Evolutionary conservation across 2,329 filamentous ascomycete genomes (phyloP), one percentile per base, ranked within the genome.

Genomic region (Phialemoniopsis sp.): DNA sequence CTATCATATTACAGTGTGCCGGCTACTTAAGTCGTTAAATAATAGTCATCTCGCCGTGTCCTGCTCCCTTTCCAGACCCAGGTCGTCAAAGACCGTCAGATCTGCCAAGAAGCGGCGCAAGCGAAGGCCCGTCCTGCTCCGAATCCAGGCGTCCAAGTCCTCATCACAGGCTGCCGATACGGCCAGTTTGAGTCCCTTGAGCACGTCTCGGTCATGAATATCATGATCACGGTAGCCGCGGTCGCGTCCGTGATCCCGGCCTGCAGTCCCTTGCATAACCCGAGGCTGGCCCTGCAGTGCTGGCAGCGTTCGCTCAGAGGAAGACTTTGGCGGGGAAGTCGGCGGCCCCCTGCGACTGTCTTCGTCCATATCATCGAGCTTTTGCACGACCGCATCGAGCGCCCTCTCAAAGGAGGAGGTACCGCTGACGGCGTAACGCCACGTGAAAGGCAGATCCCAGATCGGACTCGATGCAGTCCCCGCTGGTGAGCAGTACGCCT

Each of bases 91-190:
- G 1, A 63, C 64, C 48, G 66, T 71, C 29, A 80, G 50, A 47
- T 78, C 74, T 4, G 72, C 73, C 13, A 81, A 53, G 44, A 80
- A 77, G 7, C 67, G 67, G 28, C 77, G 66, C 34, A 80, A 66
- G 13, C 71, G 60, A 17, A 76, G 50, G 0, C 77, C 77, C 1
- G 73, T 78, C 44, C 67, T 66, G 16, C 68, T 58, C 19, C 66
- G 60, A 39, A 81, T 70, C 53, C 70, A 70, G 0, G 64, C 63
- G 50, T 80, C 74, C 3, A 78, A 65, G 29, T 67, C 58, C 40
- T 74, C 67, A 40, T 80, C 70, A 36, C 74, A 77, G 5, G 76
- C 76, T 10, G 76, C 77, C 5, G 70, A 71, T 21, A 73, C 67
- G 5, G 74, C 75, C 30, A 80, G 67, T 43, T 73, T 71, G 10